phyloP scores from a whole-genome alignment of 192 early-diverging fungal genomes.

The Podila minutissima region DNA sequence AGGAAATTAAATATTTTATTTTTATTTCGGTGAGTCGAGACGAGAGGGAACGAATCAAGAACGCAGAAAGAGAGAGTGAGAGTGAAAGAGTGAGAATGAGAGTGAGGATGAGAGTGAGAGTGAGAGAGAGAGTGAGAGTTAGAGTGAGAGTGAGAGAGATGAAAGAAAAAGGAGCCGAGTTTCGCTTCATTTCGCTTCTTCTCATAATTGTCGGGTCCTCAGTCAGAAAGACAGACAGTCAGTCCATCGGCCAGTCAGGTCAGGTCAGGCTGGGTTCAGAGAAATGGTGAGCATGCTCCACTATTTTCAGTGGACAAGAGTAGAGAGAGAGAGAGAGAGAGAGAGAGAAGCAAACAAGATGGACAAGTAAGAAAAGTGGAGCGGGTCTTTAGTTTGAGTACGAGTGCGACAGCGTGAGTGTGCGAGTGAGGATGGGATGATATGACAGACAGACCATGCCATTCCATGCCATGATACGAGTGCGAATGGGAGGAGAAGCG shows the following conservation, averaged over 20 bases:
- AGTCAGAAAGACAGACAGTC: too few relatives aligned
- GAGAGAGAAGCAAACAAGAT: neutral
- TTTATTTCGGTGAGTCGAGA: neutral
- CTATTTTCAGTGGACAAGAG: neutral
- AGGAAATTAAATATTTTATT: neutral
- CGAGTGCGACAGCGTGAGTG: neutral
- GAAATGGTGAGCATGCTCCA: too few relatives aligned
- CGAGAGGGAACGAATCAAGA: too few relatives aligned
- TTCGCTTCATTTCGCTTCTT: neutral
- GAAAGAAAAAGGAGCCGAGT: neutral
- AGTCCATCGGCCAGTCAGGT: too few relatives aligned
- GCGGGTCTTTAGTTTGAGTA: neutral
- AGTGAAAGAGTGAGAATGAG: neutral
- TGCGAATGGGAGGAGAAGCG: neutral
- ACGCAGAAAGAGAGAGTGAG: neutral
- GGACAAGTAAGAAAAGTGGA: neutral
- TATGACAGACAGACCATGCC: neutral
- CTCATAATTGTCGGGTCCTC: too few relatives aligned
- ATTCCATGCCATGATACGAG: neutral
- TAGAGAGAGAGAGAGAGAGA: neutral
- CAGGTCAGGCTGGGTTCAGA: too few relatives aligned
- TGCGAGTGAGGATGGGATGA: neutral
- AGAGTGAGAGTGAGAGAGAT: neutral
- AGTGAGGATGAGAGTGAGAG: neutral
- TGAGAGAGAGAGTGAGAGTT: neutral